Evolutionary conservation across 306 rosid genomes (phyloP).

Genomic region (Fragaria vesca): DNA sequence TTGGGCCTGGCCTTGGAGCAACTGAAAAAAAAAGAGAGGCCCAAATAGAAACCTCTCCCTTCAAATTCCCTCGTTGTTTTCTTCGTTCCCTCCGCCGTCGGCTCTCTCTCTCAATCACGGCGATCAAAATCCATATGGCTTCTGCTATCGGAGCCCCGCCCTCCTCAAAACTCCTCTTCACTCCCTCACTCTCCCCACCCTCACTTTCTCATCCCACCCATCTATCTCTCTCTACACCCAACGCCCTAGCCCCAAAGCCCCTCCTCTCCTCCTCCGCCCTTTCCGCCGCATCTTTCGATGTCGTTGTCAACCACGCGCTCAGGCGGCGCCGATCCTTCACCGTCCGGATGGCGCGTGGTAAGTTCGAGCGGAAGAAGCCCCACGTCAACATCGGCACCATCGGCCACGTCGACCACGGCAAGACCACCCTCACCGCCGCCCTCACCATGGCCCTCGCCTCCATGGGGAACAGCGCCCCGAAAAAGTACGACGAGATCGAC

Average conservation of each 20-base stretch:
- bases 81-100: slow-evolving; percentile 1
- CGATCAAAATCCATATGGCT: slow-evolving; percentile 14
- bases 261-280: neutral
- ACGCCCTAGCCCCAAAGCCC: neutral
- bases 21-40: neutral
- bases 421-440: slow-evolving; percentile 39
- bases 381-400: slow-evolving; percentile 40
- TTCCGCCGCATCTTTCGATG: neutral
- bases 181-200: slow-evolving; percentile 7
- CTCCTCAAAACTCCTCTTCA: slow-evolving; percentile 3
- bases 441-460: slow-evolving; percentile 42
- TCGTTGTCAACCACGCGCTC: too few relatives aligned
- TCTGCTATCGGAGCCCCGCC: slow-evolving; percentile 17
- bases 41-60: neutral
- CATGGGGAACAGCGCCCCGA: slow-evolving; percentile 34
- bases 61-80: neutral
- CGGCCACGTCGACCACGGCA: slow-evolving; percentile 38
- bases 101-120: neutral
- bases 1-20: neutral
- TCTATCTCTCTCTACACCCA: slow-evolving; percentile 16
- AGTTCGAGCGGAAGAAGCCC: slow-evolving; percentile 40
- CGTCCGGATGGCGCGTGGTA: slow-evolving; percentile 30
- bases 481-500: slow-evolving; percentile 39
- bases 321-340: slow-evolving; percentile 2
- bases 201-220: slow-evolving; percentile 2